Evolutionary conservation across 2,329 filamentous ascomycete genomes (phyloP), one percentile per base, ranked within the genome.

Genomic region (Aspergillus ruber): DNA sequence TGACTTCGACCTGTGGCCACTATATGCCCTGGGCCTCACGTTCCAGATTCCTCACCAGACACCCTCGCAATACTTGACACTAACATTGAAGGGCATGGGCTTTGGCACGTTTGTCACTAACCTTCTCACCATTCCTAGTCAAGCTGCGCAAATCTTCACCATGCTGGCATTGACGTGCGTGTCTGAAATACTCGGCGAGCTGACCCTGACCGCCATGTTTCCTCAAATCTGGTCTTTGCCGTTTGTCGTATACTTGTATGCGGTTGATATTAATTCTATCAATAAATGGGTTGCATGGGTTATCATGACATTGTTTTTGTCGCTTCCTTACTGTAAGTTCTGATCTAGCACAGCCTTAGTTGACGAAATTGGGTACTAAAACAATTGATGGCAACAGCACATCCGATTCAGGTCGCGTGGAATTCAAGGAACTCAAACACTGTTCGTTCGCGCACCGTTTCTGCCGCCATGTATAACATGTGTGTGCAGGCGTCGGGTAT

Each of bases 91-190:
- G 41, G 67, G 70, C 1, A 67, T 85, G 0, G 82, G 76, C 2
- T 84, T 83, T 64, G 67, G 73, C 50, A 81, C 78, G 2, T 83
- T 86, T 61, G 67, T 80, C 18, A 75, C 81, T 1, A 86, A 85
- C 57, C 61, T 86, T 29, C 73, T 86, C 6, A 75, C 77, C 2
- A 84, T 86, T n/a, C 66, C 77, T 51, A 63, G 68, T 56, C 56
- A 45, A 62, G 60, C 63, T 3, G 54, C 53, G 15, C 51, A 54
- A 50, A 62, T 74, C 21, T 49, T 70, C 5, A 69, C 73, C 4
- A 64, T 78, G 2, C 56, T 77, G 10, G 56, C 65, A 33, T 59
- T 74, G 12, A 74, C 74, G 0, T 71, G 70, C 59, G 50, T 75
- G 4, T 75, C 73, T 2, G 74, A 77, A 33, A 65, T 64, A 23